phyloP scores from a whole-genome alignment of 2,329 filamentous ascomycete genomes.

The Fusarium sulawesiense region DNA sequence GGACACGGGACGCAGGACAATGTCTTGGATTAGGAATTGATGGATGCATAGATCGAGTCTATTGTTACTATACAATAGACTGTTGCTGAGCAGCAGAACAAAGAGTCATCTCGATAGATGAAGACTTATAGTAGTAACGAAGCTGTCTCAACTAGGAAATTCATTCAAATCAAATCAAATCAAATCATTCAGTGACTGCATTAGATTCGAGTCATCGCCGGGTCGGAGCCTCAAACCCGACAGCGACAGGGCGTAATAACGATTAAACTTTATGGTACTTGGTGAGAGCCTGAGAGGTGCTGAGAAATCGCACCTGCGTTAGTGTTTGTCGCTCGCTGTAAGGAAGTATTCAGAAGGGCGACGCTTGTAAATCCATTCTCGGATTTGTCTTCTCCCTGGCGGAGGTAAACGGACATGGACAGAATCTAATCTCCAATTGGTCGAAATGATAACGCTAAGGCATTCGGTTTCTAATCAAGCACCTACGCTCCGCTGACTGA shows the following conservation, averaged over 20 bases:
- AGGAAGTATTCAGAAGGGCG: conserved; percentile 19
- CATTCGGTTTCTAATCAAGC: conserved; percentile 39
- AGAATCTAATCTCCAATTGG: conserved; percentile 25
- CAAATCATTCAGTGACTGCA: conserved; percentile 13
- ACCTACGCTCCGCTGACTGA: conserved; percentile 24
- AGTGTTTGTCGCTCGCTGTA: conserved; percentile 2
- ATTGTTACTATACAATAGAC: not conserved
- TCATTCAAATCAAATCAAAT: not conserved
- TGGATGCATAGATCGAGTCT: conserved; percentile 18
- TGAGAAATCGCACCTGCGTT: conserved; percentile 37
- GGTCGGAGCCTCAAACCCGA: conserved; percentile 33
- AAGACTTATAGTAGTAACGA: not conserved
- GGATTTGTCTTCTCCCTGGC: conserved; percentile 30
- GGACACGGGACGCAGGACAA: conserved; percentile 33
- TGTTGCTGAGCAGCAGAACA: conserved; percentile 11
- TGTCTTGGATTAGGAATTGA: conserved; percentile 28
- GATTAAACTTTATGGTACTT: conserved; percentile 28
- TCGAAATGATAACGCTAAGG: conserved; percentile 21
- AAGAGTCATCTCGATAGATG: conserved; percentile 20
- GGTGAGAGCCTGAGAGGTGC: conserved; percentile 3
- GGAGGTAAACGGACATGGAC: conserved; percentile 35
- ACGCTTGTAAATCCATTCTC: conserved; percentile 34
- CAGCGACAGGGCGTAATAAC: conserved; percentile 30
- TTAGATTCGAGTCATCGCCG: conserved; percentile 33
- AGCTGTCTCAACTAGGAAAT: conserved; percentile 21